Percentiles rank a stretch among this genome's conserved stretches.
Evolutionary conservation across 345 rosid genomes (phyloP).

Genomic region (Laguncularia racemosa): DNA sequence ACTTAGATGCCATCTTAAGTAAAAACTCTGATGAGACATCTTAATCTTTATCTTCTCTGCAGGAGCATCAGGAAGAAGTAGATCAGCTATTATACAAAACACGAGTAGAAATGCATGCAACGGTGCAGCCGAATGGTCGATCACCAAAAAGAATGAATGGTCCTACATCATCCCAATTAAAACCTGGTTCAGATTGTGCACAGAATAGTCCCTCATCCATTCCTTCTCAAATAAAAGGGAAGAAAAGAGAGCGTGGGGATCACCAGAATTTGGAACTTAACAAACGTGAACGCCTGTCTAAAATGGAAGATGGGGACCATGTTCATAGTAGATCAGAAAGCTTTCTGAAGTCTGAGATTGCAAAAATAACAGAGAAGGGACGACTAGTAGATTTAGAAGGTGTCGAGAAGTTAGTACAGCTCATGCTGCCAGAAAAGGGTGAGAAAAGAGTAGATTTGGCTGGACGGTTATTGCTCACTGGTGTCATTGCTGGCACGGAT

Average conservation of each 20-base stretch:
- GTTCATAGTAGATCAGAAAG: conserved; percentile 43
- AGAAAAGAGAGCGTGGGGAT: conserved; percentile 85
- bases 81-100: conserved; percentile 61
- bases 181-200: conserved; percentile 55
- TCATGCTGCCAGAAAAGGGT: conserved; percentile 56
- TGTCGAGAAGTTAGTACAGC: conserved; percentile 74
- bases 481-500: conserved; percentile 75
- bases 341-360: conserved; percentile 53
- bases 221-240: conserved; percentile 71
- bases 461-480: conserved; percentile 56
- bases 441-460: conserved; percentile 67
- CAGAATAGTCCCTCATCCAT: conserved; percentile 52
- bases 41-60: conserved; percentile 7
- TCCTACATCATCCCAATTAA: conserved; percentile 67
- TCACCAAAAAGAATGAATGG: conserved; percentile 75
- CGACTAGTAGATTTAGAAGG: conserved; percentile 72
- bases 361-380: conserved; percentile 69
- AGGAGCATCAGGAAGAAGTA: conserved; percentile 80
- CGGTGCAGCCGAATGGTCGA: conserved; percentile 70
- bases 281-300: conserved; percentile 54
- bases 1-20: background rate
- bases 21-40: background rate
- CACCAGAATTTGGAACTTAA: conserved; percentile 50
- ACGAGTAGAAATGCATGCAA: conserved; percentile 67
- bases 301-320: conserved; percentile 60